Percentiles rank a stretch among this genome's conserved stretches.
Evolutionary conservation across 306 rosid species (phyloP).

Genomic region (Senna siamea): DNA sequence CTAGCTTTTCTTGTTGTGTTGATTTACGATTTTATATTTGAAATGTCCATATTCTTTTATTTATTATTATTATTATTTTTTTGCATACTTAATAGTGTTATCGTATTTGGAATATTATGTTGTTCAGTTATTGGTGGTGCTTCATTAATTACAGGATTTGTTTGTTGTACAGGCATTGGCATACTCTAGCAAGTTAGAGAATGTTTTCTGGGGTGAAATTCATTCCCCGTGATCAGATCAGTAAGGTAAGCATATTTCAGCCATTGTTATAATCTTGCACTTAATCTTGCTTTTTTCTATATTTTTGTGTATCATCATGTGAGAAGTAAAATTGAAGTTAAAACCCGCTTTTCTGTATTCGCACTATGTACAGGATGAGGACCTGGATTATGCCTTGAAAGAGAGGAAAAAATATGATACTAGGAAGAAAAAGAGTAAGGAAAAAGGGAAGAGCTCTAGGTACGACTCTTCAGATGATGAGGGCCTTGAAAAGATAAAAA

Average conservation of each 20-base stretch:
- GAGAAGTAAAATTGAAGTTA: not conserved
- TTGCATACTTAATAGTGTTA: not conserved
- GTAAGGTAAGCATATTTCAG: conserved; percentile 1
- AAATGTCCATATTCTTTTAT: not conserved
- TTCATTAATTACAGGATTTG: not conserved
- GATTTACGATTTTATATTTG: not conserved
- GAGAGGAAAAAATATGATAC: conserved; percentile 46
- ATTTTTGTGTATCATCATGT: not conserved
- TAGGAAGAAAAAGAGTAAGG: conserved; percentile 45
- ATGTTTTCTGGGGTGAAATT: conserved; percentile 57
- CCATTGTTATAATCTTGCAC: conserved; percentile 2
- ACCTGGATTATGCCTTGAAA: conserved; percentile 41
- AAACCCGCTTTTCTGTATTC: not conserved
- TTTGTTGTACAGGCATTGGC: conserved; percentile 23
- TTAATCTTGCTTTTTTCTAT: not conserved
- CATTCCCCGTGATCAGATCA: conserved; percentile 54
- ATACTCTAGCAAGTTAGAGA: conserved; percentile 13
- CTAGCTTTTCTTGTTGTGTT: not conserved
- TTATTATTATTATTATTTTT: too few species aligned
- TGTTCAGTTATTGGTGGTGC: not conserved
- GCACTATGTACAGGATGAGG: conserved; percentile 42
- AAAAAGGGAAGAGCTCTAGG: conserved; percentile 50
- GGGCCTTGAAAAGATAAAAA: conserved; percentile 53
- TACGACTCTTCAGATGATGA: conserved; percentile 65
- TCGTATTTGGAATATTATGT: not conserved